A percentile compares a stretch with the other conserved stretches of the same genome.
phyloP scores from a whole-genome alignment of 768 basidiomycete species.

The Vishniacozyma victoriae region DNA sequence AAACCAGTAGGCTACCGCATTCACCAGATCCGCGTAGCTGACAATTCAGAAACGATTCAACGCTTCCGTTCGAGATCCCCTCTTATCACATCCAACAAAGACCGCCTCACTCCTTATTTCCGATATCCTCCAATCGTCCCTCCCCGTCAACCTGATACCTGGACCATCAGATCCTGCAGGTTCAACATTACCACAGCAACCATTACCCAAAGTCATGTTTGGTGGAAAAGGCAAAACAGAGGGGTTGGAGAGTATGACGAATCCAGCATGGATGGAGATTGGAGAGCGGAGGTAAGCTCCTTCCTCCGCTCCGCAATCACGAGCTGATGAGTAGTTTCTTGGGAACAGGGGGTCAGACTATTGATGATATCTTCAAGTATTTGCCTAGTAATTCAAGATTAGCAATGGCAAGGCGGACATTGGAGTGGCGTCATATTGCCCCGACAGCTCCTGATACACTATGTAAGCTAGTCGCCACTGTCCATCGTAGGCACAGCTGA shows the following conservation, averaged over 20 bases:
- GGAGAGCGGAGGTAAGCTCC: constrained; percentile 50
- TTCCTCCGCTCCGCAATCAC: background rate
- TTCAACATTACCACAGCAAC: constrained; percentile 84
- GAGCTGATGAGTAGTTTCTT: constrained; percentile 54
- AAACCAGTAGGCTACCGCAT: constrained; percentile 42
- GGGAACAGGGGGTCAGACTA: constrained; percentile 82
- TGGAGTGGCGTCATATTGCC: constrained; percentile 94
- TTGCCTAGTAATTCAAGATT: constrained; percentile 62
- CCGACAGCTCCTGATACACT: constrained; percentile 97
- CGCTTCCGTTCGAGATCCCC: constrained; percentile 47
- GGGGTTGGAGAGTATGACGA: constrained; percentile 70
- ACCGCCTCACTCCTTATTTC: constrained; percentile 63
- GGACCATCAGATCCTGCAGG: constrained; percentile 85
- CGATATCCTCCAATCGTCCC: constrained; percentile 62
- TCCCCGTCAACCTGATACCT: constrained; percentile 83
- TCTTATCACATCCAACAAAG: constrained; percentile 69
- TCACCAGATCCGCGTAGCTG: constrained; percentile 3
- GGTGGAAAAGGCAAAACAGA: constrained; percentile 53
- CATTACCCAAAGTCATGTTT: constrained; percentile 87
- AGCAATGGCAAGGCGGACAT: constrained; percentile 67
- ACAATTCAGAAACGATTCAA: constrained; percentile 39
- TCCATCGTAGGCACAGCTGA: constrained; percentile 2
- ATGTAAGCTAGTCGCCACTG: constrained; percentile 48
- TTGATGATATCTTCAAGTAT: constrained; percentile 95
- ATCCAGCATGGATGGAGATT: constrained; percentile 77